Conservation (phyloP, 768 basidiomycete genomes). For the Pseudohyphozyma bogoriensis region DNA sequence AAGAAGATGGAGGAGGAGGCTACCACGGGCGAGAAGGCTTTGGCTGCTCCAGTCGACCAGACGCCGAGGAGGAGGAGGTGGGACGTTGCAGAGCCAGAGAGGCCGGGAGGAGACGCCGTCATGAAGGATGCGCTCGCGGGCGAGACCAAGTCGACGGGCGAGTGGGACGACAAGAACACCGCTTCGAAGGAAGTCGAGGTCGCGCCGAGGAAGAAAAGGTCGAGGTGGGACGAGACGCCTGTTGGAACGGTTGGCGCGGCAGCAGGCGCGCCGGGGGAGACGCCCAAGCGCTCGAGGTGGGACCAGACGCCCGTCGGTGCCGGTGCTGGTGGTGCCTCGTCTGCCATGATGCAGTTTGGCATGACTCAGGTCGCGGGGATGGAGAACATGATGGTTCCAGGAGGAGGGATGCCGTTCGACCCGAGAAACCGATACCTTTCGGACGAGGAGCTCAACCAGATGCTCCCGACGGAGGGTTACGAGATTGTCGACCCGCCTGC, state of each 20-base stretch:
- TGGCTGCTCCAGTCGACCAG: constrained; percentile 72
- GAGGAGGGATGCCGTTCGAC: constrained; percentile 44
- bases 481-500: constrained; percentile 85
- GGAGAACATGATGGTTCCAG: constrained; percentile 13
- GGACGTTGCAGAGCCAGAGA: constrained; percentile 47
- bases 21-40: constrained; percentile 54
- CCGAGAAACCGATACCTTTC: constrained; percentile 92
- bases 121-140: constrained; percentile 58
- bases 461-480: constrained; percentile 80
- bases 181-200: constrained; percentile 63
- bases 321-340: constrained; percentile 45
- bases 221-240: constrained; percentile 92
- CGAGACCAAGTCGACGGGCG: constrained; percentile 49
- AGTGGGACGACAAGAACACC: constrained; percentile 43
- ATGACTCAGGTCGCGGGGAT: constrained; percentile 39
- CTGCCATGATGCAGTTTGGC: constrained; percentile 17
- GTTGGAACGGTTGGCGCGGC: constrained; percentile 49
- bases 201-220: constrained; percentile 76
- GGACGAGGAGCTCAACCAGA: constrained; percentile 87
- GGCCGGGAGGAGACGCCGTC: constrained; percentile 39
- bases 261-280: constrained; percentile 46
- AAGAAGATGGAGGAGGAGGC: constrained; percentile 68
- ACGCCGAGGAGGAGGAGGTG: constrained; percentile 58
- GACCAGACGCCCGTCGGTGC: constrained; percentile 76
- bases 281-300: constrained; percentile 89